Base-by-base conservation (phyloP, 2,329 filamentous ascomycete genomes). In the Arachnopeziza araneosa region DNA sequence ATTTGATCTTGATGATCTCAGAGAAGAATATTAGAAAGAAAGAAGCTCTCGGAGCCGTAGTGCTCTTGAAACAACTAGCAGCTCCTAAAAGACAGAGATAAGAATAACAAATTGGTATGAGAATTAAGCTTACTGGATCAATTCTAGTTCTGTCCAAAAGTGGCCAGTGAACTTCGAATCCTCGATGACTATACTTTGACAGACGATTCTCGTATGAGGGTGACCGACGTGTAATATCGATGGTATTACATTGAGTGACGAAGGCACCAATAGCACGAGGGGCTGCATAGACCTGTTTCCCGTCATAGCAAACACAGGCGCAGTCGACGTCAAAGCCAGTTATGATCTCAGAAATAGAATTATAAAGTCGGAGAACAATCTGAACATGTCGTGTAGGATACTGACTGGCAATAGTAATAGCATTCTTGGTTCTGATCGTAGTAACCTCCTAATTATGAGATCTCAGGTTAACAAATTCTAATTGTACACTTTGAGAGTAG, bases 261-360 rank as follows among this genome's bases (percentile, higher is more conserved):
- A 88, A 93, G 10, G 90, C 87, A 52, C 84, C 85, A 17, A 96
- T 73, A 1, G 91, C 91, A 60, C 91, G 83, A 1, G 91, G 91
- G 2, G 88, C 86, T 24, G 85, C 85, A 69, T 88, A 96, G 21
- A 96, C 90, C 69, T 95, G 88, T 22, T 82, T 81, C 44, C 91
- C 91, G 71, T 95, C 85, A 67, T 89, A 96, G 2, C 90, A 90
- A 24, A 86, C 88, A 63, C 90, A 90, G 0, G 90, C 88, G 71
- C 88, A 92, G 71, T 95, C 91, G 54, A 96, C 91, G 67, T 96
- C 91, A 67, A 96, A 96, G 0, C 91, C 91, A 2, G 91, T 91
- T 24, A 96, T 79, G 44, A 96, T 93, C 72, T 96, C 90, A 0
- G 89, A 88, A 52, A 96, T 76, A 0, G 87, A 92, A 69, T 91